Base-by-base conservation (phyloP, 2,329 filamentous ascomycete genomes). In the Xylariomycetidae sp. region DNA sequence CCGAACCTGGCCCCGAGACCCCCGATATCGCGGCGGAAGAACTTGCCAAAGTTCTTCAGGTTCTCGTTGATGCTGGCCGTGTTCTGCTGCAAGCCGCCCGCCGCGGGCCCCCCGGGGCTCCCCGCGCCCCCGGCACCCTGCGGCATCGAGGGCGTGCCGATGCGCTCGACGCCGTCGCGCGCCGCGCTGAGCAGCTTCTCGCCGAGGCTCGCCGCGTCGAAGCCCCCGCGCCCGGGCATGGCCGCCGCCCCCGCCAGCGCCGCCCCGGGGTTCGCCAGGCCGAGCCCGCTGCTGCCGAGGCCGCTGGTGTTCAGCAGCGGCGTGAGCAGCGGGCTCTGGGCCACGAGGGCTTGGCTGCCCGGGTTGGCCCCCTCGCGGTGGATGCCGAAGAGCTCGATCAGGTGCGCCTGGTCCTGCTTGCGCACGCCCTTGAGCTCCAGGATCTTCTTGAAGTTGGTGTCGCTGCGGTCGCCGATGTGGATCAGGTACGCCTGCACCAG, bases 401-500 rank as follows among this genome's bases (percentile, higher is more conserved):
- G 77, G 42, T 86, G 78, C 3, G 74, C 65, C 52, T 95, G 85
- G 40, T 98, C 92, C 40, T 76, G 69, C 54, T 88, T 90, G 42
- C 82, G 76, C 39, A 98, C 82, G 29, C 92, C 92, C 60, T 98
- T 98, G 43, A 98, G 73, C 31, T 98, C 92, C 28, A 98, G 77
- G 39, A 98, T 84, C 64, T 95, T 96, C 55, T 81, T 81, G 74
- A 98, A 98, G 63, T 98, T 98, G 51, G 78, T 76, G 56, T 96
- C 92, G 43, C 84, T 94, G 35, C 85, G 81, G 67, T 98, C 92
- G 46, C 79, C 88, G 45, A 98, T 92, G 63, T 96, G 92, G 59
- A 96, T 94, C 20, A 98, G 79, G 58, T 98, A 98, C 20, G 92
- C 92, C 64, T 96, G 90, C 0, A 98, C 89, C 4, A 98, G 76